phyloP scores from a whole-genome alignment of 495 filamentous ascomycete genomes.

The Baudoinia panamericana region DNA sequence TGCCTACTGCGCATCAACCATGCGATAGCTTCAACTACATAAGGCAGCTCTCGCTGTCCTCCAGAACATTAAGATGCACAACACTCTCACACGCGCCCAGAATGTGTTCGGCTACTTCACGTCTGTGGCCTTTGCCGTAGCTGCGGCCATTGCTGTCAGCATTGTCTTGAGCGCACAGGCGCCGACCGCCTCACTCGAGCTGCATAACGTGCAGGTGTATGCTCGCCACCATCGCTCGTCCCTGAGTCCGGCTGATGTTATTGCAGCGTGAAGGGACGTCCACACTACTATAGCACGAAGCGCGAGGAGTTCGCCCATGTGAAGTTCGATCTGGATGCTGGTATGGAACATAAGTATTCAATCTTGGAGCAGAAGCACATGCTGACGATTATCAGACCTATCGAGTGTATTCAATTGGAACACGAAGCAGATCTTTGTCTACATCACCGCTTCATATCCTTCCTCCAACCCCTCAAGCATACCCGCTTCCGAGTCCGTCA shows the following conservation, averaged over 20 bases:
- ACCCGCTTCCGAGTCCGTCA: constrained; percentile 54
- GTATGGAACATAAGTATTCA: constrained; percentile 27
- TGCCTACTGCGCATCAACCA: too few relatives aligned
- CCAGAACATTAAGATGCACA: constrained; percentile 82
- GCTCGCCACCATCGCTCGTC: constrained; percentile 20
- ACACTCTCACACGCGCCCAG: constrained; percentile 66
- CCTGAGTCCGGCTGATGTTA: background rate
- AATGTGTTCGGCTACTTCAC: constrained; percentile 98
- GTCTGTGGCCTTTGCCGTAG: constrained; percentile 74
- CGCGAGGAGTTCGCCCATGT: constrained; percentile 91
- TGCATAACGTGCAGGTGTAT: constrained; percentile 81
- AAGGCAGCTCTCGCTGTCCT: too few relatives aligned
- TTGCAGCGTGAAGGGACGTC: constrained; percentile 66
- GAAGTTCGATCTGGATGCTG: constrained; percentile 76
- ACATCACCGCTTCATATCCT: constrained; percentile 80
- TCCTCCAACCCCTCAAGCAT: constrained; percentile 36
- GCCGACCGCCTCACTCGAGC: constrained; percentile 48
- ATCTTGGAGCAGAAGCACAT: background rate
- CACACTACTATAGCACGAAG: constrained; percentile 84
- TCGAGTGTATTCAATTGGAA: constrained; percentile 96
- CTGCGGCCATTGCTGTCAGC: constrained; percentile 62
- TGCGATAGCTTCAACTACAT: too few relatives aligned
- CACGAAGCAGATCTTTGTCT: constrained; percentile 97
- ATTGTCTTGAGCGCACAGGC: constrained; percentile 58
- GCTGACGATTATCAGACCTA: too few relatives aligned